Percentiles rank a stretch among this genome's conserved stretches.
Evolutionary conservation across 2,329 filamentous ascomycete genomes (phyloP).

Genomic region (Rachicladosporium sp.): DNA sequence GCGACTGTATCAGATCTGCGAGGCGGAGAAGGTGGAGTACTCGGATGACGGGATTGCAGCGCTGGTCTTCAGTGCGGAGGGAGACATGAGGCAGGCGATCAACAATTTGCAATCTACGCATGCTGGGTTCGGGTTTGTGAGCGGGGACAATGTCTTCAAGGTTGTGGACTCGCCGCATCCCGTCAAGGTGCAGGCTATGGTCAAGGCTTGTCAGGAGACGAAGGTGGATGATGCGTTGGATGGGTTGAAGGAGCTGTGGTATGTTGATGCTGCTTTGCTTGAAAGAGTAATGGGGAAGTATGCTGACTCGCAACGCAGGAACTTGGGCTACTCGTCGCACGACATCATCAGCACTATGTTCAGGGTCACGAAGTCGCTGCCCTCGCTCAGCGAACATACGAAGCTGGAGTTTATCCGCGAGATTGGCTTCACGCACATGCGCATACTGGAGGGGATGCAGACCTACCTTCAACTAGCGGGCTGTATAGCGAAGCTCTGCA

Average conservation of each 20-base stretch:
- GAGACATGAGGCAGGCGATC: slow-evolving; percentile 97
- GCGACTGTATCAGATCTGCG: slow-evolving; percentile 79
- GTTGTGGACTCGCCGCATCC: slow-evolving; percentile 96
- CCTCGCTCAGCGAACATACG: slow-evolving; percentile 80
- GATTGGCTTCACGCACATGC: slow-evolving; percentile 98
- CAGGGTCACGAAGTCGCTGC: slow-evolving; percentile 90
- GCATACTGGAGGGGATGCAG: slow-evolving; percentile 94
- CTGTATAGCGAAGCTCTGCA: slow-evolving; percentile 80
- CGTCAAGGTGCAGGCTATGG: slow-evolving; percentile 96
- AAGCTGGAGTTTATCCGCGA: slow-evolving; percentile 91
- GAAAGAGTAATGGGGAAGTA: too few species aligned
- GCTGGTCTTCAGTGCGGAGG: slow-evolving; percentile 93
- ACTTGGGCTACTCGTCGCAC: slow-evolving; percentile 91
- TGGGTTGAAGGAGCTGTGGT: slow-evolving; percentile 79
- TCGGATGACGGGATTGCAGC: slow-evolving; percentile 89
- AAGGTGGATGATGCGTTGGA: slow-evolving; percentile 82
- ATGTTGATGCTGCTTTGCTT: slow-evolving; percentile 12
- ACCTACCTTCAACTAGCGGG: slow-evolving; percentile 88
- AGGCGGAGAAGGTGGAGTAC: slow-evolving; percentile 80
- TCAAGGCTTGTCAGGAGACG: slow-evolving; percentile 90
- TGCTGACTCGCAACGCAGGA: slow-evolving; percentile 28
- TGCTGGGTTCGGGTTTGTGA: slow-evolving; percentile 94
- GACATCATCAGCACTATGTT: slow-evolving; percentile 99
- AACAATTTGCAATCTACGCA: slow-evolving; percentile 92
- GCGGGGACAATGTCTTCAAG: slow-evolving; percentile 92